phyloP scores from a whole-genome alignment of 2,329 filamentous ascomycete species.

The Cladosporium sp. region DNA sequence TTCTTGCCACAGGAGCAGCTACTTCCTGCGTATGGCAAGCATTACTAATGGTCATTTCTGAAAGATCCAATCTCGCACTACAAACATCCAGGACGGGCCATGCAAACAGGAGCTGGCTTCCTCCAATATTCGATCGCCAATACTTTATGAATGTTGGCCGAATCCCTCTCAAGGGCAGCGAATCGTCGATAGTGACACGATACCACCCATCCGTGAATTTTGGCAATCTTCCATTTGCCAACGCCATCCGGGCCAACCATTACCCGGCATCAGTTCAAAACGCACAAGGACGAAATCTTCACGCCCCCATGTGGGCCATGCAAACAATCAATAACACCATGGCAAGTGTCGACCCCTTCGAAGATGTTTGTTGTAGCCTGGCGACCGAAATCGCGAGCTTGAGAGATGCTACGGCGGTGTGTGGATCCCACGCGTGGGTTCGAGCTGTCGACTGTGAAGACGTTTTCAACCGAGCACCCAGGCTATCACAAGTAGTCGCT shows the following conservation, averaged over 20 bases:
- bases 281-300: background rate
- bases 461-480: background rate
- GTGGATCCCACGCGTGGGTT: constrained; percentile 5
- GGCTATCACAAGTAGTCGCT: constrained; percentile 6
- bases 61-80: background rate
- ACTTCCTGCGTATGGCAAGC: too few relatives aligned
- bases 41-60: background rate
- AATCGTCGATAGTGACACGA: background rate
- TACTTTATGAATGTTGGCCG: background rate
- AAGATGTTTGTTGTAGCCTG: background rate
- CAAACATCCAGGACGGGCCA: too few relatives aligned
- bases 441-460: background rate
- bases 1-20: background rate
- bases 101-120: background rate
- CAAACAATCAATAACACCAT: background rate
- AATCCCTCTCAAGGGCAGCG: background rate
- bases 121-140: background rate
- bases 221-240: constrained; percentile 1
- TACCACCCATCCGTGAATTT: background rate
- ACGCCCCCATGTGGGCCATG: background rate
- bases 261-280: background rate
- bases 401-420: background rate
- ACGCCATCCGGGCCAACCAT: background rate
- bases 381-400: background rate
- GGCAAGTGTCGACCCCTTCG: constrained; percentile 3